These are phyloP conservation scores for Musa acuminata DNA, from an alignment of 176 grass and related monocot genomes.

Conservation along the genomic window DNA sequence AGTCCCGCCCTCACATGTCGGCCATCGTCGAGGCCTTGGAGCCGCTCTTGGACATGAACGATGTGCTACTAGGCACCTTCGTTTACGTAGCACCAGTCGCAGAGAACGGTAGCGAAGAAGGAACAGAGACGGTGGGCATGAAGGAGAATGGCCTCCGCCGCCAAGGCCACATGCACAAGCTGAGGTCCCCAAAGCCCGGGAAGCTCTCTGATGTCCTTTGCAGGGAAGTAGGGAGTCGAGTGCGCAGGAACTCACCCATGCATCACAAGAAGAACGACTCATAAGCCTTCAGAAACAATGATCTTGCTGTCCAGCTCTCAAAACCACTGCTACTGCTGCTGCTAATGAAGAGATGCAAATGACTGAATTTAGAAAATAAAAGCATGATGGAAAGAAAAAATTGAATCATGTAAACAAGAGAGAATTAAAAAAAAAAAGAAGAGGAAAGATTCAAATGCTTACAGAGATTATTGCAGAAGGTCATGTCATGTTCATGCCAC, in stretches of 20 bases:
- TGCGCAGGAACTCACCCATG: not conserved
- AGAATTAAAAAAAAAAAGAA: too few species aligned
- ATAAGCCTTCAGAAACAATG: not conserved
- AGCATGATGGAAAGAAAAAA: too few species aligned
- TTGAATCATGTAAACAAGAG: too few species aligned
- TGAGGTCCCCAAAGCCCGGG: not conserved
- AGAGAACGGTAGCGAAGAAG: not conserved
- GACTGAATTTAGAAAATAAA: too few species aligned
- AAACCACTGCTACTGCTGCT: not conserved
- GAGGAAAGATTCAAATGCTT: too few species aligned
- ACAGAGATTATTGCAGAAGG: too few species aligned
- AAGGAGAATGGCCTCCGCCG: not conserved
- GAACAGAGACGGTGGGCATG: not conserved
- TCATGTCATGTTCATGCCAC: not conserved
- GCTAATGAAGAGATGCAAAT: too few species aligned
- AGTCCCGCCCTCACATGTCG: constrained; percentile 6
- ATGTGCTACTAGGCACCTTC: not conserved
- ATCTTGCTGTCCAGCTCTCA: not conserved
- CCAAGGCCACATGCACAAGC: not conserved
- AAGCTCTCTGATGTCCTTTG: not conserved
- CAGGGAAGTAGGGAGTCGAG: not conserved
- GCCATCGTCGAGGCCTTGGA: constrained; percentile 7
- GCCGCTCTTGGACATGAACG: constrained; percentile 4
- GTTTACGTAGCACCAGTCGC: not conserved
- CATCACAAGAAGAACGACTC: not conserved